Percentiles rank a stretch among this genome's conserved stretches.
Evolutionary conservation across 768 basidiomycete species (phyloP).

Genomic region (Tephrocybe sp.): DNA sequence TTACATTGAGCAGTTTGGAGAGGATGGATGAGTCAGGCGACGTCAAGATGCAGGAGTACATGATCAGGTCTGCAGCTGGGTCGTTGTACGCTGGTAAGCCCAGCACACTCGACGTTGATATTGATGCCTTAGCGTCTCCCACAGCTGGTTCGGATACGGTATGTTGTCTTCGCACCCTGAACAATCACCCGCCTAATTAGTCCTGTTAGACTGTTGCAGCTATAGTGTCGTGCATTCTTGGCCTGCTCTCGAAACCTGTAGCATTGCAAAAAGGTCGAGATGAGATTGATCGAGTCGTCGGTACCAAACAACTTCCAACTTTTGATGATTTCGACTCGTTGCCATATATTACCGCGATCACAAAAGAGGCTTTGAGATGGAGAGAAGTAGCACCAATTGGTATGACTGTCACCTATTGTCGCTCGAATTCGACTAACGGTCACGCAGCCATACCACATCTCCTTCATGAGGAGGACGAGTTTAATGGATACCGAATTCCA

Average conservation of each 20-base stretch:
- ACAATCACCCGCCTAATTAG: not conserved
- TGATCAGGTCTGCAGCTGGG: constrained; percentile 21
- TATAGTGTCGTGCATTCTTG: constrained; percentile 24
- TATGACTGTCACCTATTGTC: constrained; percentile 1
- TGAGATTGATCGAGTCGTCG: constrained; percentile 29
- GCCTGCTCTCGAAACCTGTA: constrained; percentile 26
- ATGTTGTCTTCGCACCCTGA: not conserved
- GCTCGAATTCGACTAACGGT: not conserved
- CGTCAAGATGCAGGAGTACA: constrained; percentile 14
- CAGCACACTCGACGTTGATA: not conserved
- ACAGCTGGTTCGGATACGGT: constrained; percentile 30
- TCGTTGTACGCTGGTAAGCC: constrained; percentile 24
- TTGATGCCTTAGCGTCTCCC: not conserved
- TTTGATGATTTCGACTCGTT: constrained; percentile 25
- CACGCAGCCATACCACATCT: constrained; percentile 30
- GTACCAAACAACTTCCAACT: constrained; percentile 24
- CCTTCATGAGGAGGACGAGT: constrained; percentile 28
- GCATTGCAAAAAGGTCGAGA: constrained; percentile 25
- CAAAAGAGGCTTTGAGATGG: constrained; percentile 30
- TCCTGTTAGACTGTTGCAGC: constrained; percentile 20
- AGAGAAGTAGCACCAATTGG: constrained; percentile 22
- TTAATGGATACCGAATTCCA: constrained; percentile 34
- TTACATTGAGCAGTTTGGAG: constrained; percentile 17
- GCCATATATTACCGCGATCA: constrained; percentile 30
- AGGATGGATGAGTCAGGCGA: constrained; percentile 16